Evolutionary conservation across 331 rosid genomes (phyloP), one percentile per base, ranked within the genome.

Genomic region (Malus hybrid): DNA sequence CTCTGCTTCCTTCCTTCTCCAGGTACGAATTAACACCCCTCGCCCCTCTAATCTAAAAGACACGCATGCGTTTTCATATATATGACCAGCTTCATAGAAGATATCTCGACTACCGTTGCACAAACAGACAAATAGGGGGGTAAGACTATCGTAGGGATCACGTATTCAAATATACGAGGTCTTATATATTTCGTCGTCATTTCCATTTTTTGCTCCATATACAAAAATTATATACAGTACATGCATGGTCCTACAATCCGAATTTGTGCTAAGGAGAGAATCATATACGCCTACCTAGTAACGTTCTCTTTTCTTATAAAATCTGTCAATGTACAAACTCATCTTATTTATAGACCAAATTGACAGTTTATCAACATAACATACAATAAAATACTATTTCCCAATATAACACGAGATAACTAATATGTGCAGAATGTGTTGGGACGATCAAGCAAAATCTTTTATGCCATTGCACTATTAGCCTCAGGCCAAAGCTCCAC

Each of bases 401-500:
- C 64, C 6, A 24, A 22, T 22, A 24, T 10, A 60, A 60, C 10
- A 24, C 4, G 5, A 60, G 30, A 19, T 39, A 19, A 28, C 39
- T 69, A 19, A 73, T 39, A 6, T 4, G 6, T 63, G 14, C 72
- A 85, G 89, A 83, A 85, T 78, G 93, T 86, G 32, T 70, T 88
- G 85, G 93, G 93, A 65, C 56, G 26, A 63, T 84, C 90, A 5
- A 86, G 90, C 79, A 82, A 85, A 76, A 36, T 68, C 42, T n/a
- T 88, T 4, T 88, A 88, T 68, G 93, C 89, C 70, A 75, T 86
- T n/a, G 93, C 93, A 16, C 63, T 88, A 29, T 73, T 88, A 5
- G 90, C 93, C 77, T 88, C 93, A 10, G 97, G 98, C n/a, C 97
- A 93, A 72, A 93, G 97, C 90, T 91, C 98, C 3, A 79, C 93